Conservation (phyloP, 768 basidiomycete species). For the Boletus vermiculosoides region DNA sequence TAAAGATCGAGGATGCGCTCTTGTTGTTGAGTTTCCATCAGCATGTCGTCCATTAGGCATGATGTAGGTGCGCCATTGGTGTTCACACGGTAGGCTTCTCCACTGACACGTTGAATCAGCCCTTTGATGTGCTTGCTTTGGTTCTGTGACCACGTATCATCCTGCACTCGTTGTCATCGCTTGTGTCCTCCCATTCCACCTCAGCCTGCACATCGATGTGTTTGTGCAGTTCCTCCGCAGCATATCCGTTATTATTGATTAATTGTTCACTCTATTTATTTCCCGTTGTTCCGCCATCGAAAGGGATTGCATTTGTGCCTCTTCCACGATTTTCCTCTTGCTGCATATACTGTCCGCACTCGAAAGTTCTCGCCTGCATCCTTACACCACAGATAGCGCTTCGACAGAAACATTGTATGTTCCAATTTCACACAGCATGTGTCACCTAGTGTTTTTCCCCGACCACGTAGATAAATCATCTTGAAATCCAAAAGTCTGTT, state of each 20-base stretch:
- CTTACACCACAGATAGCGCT: conserved; percentile 14
- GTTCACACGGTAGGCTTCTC: neutral
- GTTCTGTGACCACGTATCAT: conserved; percentile 22
- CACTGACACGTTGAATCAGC: conserved; percentile 17
- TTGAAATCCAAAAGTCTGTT: conserved; percentile 9
- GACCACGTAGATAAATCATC: conserved; percentile 20
- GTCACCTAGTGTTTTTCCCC: conserved; percentile 9
- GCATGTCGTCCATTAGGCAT: conserved; percentile 51
- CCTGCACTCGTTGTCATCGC: conserved; percentile 9
- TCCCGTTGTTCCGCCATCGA: conserved; percentile 5
- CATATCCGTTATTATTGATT: conserved; percentile 39
- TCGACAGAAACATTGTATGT: conserved; percentile 24
- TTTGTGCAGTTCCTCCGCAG: conserved; percentile 18
- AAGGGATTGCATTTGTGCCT: conserved; percentile 8
- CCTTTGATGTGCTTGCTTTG: conserved; percentile 11
- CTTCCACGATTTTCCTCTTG: conserved; percentile 10
- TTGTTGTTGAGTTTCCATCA: conserved; percentile 74
- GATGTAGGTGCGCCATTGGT: conserved; percentile 21
- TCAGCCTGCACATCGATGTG: conserved; percentile 7
- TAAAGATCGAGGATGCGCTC: conserved; percentile 72
- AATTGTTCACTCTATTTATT: conserved; percentile 32
- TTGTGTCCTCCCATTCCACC: conserved; percentile 11
- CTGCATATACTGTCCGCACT: conserved; percentile 17
- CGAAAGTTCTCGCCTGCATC: conserved; percentile 11
- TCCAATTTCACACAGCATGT: conserved; percentile 15